A percentile compares a stretch with the other conserved stretches of the same genome.
phyloP scores from a whole-genome alignment of 106 monocot species.

The Chionographis japonica region DNA sequence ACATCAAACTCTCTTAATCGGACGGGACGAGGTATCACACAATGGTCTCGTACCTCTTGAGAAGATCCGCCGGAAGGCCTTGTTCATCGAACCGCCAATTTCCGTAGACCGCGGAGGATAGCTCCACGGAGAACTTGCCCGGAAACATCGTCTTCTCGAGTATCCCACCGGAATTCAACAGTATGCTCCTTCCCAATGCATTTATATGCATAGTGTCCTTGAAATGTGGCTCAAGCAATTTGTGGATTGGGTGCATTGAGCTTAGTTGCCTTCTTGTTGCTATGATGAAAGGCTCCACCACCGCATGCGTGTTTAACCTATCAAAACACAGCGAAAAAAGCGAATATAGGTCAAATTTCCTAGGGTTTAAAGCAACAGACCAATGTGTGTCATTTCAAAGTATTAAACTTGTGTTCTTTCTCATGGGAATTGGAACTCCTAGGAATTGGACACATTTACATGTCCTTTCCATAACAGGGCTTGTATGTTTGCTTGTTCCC shows the following conservation, averaged over 20 bases:
- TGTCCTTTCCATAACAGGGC: too few relatives aligned
- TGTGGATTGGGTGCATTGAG: slow-evolving; percentile 71
- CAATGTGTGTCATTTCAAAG: too few relatives aligned
- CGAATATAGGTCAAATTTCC: background rate
- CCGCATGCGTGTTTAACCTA: slow-evolving; percentile 73
- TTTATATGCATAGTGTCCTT: slow-evolving; percentile 79
- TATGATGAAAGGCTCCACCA: slow-evolving; percentile 65
- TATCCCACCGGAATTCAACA: slow-evolving; percentile 65
- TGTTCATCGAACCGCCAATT: slow-evolving; percentile 61
- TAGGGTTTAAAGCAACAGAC: too few relatives aligned
- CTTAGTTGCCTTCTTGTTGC: slow-evolving; percentile 70
- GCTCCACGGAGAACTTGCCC: slow-evolving; percentile 50
- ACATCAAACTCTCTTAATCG: too few relatives aligned
- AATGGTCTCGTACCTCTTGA: slow-evolving; percentile 42
- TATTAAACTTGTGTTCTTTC: too few relatives aligned
- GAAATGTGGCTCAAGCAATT: slow-evolving; percentile 65
- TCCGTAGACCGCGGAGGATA: slow-evolving; percentile 53
- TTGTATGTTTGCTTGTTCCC: too few relatives aligned
- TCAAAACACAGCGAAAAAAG: background rate
- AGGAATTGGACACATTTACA: too few relatives aligned
- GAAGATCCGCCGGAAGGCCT: slow-evolving; percentile 66
- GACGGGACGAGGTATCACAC: too few relatives aligned
- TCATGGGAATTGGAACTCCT: too few relatives aligned
- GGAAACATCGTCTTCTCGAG: slow-evolving; percentile 72
- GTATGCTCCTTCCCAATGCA: slow-evolving; percentile 49